Conservation (phyloP, 2,329 filamentous ascomycete genomes). For the Alternaria metachromatica region DNA sequence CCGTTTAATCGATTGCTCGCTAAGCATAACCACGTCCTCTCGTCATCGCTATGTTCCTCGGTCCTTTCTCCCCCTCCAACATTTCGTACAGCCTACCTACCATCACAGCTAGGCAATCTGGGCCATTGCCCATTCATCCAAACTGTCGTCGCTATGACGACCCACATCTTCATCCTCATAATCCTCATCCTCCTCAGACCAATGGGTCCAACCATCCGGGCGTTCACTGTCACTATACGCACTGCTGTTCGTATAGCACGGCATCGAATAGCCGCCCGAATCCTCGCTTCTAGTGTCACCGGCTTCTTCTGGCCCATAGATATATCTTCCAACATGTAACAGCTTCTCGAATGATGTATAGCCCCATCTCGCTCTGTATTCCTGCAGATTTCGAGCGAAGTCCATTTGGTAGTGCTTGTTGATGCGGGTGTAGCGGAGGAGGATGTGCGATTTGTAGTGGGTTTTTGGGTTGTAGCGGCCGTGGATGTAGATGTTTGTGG, state of each 20-base stretch:
- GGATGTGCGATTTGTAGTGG: not conserved
- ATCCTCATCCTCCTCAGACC: not conserved
- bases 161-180: not conserved
- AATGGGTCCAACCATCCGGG: not conserved
- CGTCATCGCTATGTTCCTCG: too few relatives aligned
- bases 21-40: too few relatives aligned
- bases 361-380: not conserved
- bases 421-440: not conserved
- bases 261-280: not conserved
- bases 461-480: not conserved
- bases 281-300: too few relatives aligned
- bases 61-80: too few relatives aligned
- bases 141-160: too few relatives aligned
- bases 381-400: accelerated
- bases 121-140: too few relatives aligned
- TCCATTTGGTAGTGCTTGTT: not conserved
- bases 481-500: too few relatives aligned
- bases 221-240: not conserved
- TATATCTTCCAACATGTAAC: not conserved
- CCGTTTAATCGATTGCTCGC: not conserved
- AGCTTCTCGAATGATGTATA: not conserved
- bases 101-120: too few relatives aligned
- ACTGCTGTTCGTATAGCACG: not conserved
- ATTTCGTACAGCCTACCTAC: too few relatives aligned
- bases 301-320: too few relatives aligned